Evolutionary conservation across 2,329 filamentous ascomycete species (phyloP).

Genomic region (Clathrospora elynae): DNA sequence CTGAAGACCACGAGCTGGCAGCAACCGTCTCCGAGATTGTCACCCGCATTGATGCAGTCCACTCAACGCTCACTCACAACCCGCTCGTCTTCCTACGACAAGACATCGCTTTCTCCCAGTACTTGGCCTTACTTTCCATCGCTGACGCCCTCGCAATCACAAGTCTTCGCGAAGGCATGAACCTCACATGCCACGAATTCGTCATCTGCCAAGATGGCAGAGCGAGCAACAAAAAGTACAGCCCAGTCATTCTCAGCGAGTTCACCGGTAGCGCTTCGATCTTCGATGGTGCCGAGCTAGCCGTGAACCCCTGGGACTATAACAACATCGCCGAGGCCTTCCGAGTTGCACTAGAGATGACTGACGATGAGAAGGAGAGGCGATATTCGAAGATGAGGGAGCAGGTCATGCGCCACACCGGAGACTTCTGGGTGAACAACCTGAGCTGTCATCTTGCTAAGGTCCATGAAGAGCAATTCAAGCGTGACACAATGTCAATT

Average conservation of each 20-base stretch:
- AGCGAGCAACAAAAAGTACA: conserved; percentile 74
- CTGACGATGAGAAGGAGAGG: conserved; percentile 69
- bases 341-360: conserved; percentile 80
- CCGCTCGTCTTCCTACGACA: conserved; percentile 93
- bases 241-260: conserved; percentile 88
- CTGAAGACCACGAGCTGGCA: conserved; percentile 85
- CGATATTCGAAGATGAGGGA: conserved; percentile 77
- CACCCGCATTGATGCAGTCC: conserved; percentile 87
- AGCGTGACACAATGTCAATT: conserved; percentile 82
- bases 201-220: conserved; percentile 89
- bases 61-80: conserved; percentile 89
- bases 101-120: conserved; percentile 90
- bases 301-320: conserved; percentile 96
- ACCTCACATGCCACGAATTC: conserved; percentile 92
- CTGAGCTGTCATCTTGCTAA: conserved; percentile 72
- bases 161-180: conserved; percentile 96
- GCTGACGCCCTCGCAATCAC: conserved; percentile 94
- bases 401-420: conserved; percentile 80
- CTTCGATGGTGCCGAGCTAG: conserved; percentile 78
- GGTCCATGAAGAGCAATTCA: conserved; percentile 82
- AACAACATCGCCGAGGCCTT: conserved; percentile 85
- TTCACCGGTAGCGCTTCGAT: conserved; percentile 91
- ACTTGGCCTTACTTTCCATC: conserved; percentile 86
- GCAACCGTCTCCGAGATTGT: conserved; percentile 92
- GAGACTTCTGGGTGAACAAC: conserved; percentile 81